phyloP scores from a whole-genome alignment of 2,329 filamentous ascomycete genomes.

The Ploettnerulaceae sp. region DNA sequence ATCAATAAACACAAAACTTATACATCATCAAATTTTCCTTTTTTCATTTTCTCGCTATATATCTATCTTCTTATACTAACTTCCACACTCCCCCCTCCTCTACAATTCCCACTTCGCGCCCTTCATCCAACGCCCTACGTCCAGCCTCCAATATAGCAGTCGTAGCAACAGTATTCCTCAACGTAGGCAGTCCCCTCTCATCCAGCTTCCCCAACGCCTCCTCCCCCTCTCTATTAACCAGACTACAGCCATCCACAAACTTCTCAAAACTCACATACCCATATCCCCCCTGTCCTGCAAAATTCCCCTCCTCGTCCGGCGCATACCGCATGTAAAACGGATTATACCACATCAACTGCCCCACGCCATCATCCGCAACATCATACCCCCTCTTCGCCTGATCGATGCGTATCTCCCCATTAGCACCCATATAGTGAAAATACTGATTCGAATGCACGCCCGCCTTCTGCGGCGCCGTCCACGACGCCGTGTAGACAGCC shows the following conservation, averaged over 20 bases:
- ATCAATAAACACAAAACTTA: background rate
- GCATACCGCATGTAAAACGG: slow-evolving; percentile 96
- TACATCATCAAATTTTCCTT: background rate
- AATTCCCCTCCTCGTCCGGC: slow-evolving; percentile 92
- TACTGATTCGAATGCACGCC: slow-evolving; percentile 97
- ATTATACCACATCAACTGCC: slow-evolving; percentile 79
- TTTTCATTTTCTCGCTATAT: background rate
- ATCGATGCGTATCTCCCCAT: slow-evolving; percentile 83
- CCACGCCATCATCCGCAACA: slow-evolving; percentile 73
- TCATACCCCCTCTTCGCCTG: slow-evolving; percentile 95
- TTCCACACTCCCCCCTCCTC: slow-evolving; percentile 63
- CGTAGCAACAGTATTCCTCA: slow-evolving; percentile 85
- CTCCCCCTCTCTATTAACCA: slow-evolving; percentile 69
- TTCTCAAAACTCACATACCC: slow-evolving; percentile 95
- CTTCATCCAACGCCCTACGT: slow-evolving; percentile 77
- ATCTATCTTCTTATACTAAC: slow-evolving; percentile 39
- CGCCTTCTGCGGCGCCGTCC: slow-evolving; percentile 88
- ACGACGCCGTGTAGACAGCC: slow-evolving; percentile 87
- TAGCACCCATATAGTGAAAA: slow-evolving; percentile 86
- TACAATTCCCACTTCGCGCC: slow-evolving; percentile 69
- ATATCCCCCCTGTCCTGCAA: slow-evolving; percentile 84
- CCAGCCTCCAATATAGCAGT: slow-evolving; percentile 90
- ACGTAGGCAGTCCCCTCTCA: slow-evolving; percentile 72
- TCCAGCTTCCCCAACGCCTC: slow-evolving; percentile 73
- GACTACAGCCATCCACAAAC: slow-evolving; percentile 81